These are phyloP conservation scores for Fraxinus baroniana DNA, from an alignment of 305 asterid genomes.

Conservation along the genomic window DNA sequence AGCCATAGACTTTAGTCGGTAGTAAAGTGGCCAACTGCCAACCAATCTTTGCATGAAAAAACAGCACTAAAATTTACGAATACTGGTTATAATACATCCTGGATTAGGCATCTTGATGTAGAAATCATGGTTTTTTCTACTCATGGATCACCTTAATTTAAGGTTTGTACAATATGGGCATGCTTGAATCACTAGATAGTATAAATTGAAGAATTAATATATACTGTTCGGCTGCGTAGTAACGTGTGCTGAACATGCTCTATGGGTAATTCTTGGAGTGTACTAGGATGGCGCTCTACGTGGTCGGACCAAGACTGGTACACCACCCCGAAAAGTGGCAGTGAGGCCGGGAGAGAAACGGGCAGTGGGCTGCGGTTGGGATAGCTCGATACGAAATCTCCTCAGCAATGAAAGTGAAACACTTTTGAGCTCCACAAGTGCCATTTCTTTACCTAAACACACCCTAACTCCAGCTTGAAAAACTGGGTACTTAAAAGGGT, in stretches of 20 bases:
- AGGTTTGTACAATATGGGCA: not conserved
- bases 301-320: no score
- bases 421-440: no score
- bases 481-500: constrained; percentile 63
- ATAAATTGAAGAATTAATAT: not conserved
- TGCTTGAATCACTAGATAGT: not conserved
- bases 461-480: constrained; percentile 76
- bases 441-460: constrained; percentile 79
- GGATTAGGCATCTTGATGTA: not conserved
- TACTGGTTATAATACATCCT: not conserved
- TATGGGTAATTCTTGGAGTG: not conserved
- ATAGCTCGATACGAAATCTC: no score
- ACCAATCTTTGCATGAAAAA: not conserved
- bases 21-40: not conserved
- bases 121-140: not conserved
- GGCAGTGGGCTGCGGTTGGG: no score
- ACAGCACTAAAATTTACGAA: not conserved
- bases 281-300: no score
- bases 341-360: no score
- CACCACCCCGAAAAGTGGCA: no score
- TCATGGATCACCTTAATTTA: not conserved
- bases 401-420: no score
- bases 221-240: not conserved
- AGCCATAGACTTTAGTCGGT: not conserved
- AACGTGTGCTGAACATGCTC: not conserved